Conservation (phyloP, 352 stramenopile species). For the Pythium aristosporum region DNA sequence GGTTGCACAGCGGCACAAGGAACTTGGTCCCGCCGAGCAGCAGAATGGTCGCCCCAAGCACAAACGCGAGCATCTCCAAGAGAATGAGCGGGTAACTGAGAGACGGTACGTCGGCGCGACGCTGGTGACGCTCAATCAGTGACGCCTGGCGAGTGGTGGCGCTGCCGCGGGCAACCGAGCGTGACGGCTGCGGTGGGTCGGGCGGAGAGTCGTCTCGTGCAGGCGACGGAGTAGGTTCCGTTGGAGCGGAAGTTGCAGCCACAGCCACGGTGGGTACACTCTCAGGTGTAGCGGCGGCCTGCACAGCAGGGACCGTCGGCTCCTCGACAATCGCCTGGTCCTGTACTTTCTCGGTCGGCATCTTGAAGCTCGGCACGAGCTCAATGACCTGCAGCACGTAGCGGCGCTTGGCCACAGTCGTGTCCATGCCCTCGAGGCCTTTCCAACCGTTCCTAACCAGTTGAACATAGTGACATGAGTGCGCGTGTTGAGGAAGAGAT, state of each 20-base stretch:
- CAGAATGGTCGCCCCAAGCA: constrained; percentile 17
- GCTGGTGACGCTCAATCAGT: constrained; percentile 19
- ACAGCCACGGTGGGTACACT: neutral
- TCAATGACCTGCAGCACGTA: constrained; percentile 57
- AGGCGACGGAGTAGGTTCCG: neutral
- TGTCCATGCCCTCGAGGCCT: constrained; percentile 35
- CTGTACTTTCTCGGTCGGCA: constrained; percentile 23
- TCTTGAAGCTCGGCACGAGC: constrained; percentile 46
- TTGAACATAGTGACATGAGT: neutral
- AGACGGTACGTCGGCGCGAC: constrained; percentile 14
- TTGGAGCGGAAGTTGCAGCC: neutral
- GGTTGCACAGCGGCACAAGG: constrained; percentile 27
- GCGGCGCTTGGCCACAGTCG: constrained; percentile 39
- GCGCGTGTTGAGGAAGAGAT: neutral
- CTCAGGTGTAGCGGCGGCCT: neutral
- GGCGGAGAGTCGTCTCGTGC: neutral
- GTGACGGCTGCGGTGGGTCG: neutral
- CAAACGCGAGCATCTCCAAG: constrained; percentile 23
- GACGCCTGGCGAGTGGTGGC: neutral
- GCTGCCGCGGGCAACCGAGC: neutral
- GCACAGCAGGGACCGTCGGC: neutral
- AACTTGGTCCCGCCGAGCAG: constrained; percentile 18
- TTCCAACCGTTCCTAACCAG: constrained; percentile 57
- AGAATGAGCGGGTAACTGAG: constrained; percentile 23
- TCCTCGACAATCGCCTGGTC: constrained; percentile 5